Percentiles rank a stretch among this genome's conserved stretches.
Evolutionary conservation across 1,284 basidiomycete species (phyloP).

Genomic region (Austropuccinia psidii): DNA sequence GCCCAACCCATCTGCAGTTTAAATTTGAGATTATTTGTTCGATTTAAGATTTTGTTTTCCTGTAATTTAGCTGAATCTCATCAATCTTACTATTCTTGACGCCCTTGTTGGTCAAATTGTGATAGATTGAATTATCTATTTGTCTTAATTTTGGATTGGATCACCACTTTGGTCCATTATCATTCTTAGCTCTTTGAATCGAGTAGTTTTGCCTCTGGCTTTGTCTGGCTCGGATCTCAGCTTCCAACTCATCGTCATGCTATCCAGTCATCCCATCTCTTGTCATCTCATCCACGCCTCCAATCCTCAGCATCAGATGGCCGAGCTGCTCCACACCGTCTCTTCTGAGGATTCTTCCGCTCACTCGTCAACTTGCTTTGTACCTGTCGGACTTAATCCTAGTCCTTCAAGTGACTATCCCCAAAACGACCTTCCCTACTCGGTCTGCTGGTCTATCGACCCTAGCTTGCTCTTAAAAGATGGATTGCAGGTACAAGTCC

Average conservation of each 20-base stretch:
- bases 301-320: background rate
- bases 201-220: too few species aligned
- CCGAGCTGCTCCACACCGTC: slow-evolving; percentile 6
- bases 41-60: too few species aligned
- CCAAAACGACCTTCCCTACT: slow-evolving; percentile 16
- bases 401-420: background rate
- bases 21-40: too few species aligned
- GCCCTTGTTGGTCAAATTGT: too few species aligned
- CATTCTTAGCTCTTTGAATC: too few species aligned
- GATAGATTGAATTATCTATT: too few species aligned
- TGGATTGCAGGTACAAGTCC: slow-evolving; percentile 31
- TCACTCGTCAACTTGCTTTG: slow-evolving; percentile 9
- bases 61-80: too few species aligned
- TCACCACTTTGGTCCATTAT: background rate
- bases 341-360: background rate
- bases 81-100: too few species aligned
- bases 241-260: background rate
- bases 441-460: slow-evolving; percentile 28
- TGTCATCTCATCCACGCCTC: background rate
- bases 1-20: too few species aligned
- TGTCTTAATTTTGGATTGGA: background rate
- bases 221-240: too few species aligned
- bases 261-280: slow-evolving; percentile 1
- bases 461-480: slow-evolving; percentile 3
- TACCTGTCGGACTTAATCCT: slow-evolving; percentile 8